Percentiles rank a stretch among this genome's conserved stretches.
These are phyloP conservation scores for Pseudozyma thailandica DNA, from an alignment of 1,284 basidiomycete species.

Conservation along the genomic window DNA sequence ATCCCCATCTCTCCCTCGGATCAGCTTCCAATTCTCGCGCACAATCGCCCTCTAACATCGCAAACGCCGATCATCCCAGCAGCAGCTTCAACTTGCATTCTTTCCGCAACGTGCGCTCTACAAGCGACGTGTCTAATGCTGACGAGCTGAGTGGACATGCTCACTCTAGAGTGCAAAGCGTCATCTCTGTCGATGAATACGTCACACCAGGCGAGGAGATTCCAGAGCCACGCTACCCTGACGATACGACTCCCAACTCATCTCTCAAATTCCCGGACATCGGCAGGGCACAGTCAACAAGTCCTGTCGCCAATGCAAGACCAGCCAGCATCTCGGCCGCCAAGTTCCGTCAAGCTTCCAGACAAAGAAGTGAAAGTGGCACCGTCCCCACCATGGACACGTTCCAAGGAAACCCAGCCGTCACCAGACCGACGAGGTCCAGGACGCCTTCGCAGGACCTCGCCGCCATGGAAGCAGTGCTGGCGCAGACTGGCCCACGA, in stretches of 20 bases:
- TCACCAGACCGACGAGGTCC: slow-evolving; percentile 28
- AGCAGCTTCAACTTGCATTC: slow-evolving; percentile 48
- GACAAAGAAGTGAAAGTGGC: slow-evolving; percentile 43
- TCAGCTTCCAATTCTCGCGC: slow-evolving; percentile 28
- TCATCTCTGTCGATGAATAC: slow-evolving; percentile 47
- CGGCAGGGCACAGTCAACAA: slow-evolving; percentile 19
- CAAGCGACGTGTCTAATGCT: slow-evolving; percentile 32
- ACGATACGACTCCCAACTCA: slow-evolving; percentile 3
- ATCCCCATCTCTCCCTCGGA: slow-evolving; percentile 12
- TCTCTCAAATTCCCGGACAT: slow-evolving; percentile 4
- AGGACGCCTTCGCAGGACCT: slow-evolving; percentile 46
- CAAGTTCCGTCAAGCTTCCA: slow-evolving; percentile 42
- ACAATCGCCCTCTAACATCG: slow-evolving; percentile 26
- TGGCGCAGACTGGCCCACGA: slow-evolving; percentile 20
- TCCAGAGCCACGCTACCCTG: slow-evolving; percentile 23
- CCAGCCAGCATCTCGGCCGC: slow-evolving; percentile 51
- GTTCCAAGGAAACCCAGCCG: slow-evolving; percentile 17
- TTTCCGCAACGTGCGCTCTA: slow-evolving; percentile 47
- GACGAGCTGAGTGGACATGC: slow-evolving; percentile 14
- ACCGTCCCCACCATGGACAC: slow-evolving; percentile 27
- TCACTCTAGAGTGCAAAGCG: slow-evolving; percentile 40
- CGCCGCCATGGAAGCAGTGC: slow-evolving; percentile 43
- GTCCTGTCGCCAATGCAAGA: slow-evolving; percentile 21
- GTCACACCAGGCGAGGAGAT: slow-evolving; percentile 46
- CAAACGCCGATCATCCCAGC: slow-evolving; percentile 10